Evolutionary conservation across 2,329 filamentous ascomycete species (phyloP), one percentile per base, ranked within the genome.

Genomic region (Didymella segeticola): DNA sequence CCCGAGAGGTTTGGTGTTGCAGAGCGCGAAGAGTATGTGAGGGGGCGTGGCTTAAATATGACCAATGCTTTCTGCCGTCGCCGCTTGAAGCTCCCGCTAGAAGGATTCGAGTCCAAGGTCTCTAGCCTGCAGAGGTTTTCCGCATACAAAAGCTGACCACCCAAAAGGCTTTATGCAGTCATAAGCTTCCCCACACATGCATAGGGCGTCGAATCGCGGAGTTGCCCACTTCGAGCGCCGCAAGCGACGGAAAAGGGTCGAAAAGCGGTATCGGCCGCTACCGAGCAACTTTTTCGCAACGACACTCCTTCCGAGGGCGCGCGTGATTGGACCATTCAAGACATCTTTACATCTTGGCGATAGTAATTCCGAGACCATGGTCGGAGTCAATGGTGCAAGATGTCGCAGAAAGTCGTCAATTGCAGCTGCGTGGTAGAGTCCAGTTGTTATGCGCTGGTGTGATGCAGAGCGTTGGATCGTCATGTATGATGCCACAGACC

Each of bases 211-310:
- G 5, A 37, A 17, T 12, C 20, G 51, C 31, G 38, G 43, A 39
- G 31, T n/a, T 12, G 37, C 37, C 50, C 43, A 22, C 30, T 36
- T 33, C 19, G 26, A 25, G 27, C 17, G 12, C 29, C 33, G 12
- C 27, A 49, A 38, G 53, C 47, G 53, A 57, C 57, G 61, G 54
- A 38, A 55, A 57, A 43, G 39, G 49, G 26, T 23, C 47, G 51
- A 19, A 36, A 56, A 57, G 53, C 61, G 63, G 63, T 57, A 51
- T 63, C 63, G 63, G 56, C 62, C 62, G 58, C 41, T 57, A 36
- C 58, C 56, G 55, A 53, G 10, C 43, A 48, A 43, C 31, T 42
- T 49, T 41, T 51, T 52, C 20, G 41, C 31, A 19, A 53, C 19
- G 23, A 54, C 45, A 37, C 25, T 27, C 47, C 30, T 27, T 43